phyloP scores from a whole-genome alignment of 345 rosid genomes.

The Hibiscus syriacus region DNA sequence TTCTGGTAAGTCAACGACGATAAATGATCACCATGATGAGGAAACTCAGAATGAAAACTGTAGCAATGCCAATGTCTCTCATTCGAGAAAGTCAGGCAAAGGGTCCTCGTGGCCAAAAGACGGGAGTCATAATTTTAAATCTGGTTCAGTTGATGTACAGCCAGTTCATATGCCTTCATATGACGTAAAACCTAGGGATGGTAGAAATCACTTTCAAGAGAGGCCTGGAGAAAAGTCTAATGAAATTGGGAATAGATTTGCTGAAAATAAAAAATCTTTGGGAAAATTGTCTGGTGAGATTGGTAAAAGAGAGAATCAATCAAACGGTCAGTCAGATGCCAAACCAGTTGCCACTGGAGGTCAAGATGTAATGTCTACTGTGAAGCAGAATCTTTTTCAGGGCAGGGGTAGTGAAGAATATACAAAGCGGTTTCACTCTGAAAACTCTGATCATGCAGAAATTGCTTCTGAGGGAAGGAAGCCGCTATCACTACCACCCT shows the following conservation, averaged over 20 bases:
- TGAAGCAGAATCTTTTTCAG: slow-evolving; percentile 35
- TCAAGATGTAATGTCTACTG: slow-evolving; percentile 26
- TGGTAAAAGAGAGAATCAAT: slow-evolving; percentile 31
- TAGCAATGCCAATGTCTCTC: slow-evolving; percentile 36
- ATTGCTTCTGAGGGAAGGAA: slow-evolving; percentile 33
- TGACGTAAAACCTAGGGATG: slow-evolving; percentile 37
- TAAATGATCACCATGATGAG: slow-evolving; percentile 29
- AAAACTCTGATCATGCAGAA: slow-evolving; percentile 34
- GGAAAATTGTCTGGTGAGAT: slow-evolving; percentile 31
- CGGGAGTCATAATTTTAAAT: too few species aligned
- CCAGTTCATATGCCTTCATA: slow-evolving; percentile 27
- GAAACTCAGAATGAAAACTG: slow-evolving; percentile 41
- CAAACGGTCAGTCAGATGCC: slow-evolving; percentile 34
- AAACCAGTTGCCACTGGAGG: slow-evolving; percentile 31
- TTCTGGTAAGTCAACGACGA: slow-evolving; percentile 19
- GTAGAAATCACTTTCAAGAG: slow-evolving; percentile 35
- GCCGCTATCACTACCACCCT: slow-evolving; percentile 33
- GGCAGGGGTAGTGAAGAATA: slow-evolving; percentile 23
- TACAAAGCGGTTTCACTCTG: slow-evolving; percentile 17
- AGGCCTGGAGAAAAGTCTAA: slow-evolving; percentile 25
- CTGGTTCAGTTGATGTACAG: slow-evolving; percentile 21
- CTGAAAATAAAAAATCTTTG: slow-evolving; percentile 37
- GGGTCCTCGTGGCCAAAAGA: slow-evolving; percentile 63
- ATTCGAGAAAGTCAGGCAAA: slow-evolving; percentile 53
- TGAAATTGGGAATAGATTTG: slow-evolving; percentile 36